These are phyloP conservation scores for Boletellus ananiceps DNA, from an alignment of 768 basidiomycete genomes.

Conservation along the genomic window DNA sequence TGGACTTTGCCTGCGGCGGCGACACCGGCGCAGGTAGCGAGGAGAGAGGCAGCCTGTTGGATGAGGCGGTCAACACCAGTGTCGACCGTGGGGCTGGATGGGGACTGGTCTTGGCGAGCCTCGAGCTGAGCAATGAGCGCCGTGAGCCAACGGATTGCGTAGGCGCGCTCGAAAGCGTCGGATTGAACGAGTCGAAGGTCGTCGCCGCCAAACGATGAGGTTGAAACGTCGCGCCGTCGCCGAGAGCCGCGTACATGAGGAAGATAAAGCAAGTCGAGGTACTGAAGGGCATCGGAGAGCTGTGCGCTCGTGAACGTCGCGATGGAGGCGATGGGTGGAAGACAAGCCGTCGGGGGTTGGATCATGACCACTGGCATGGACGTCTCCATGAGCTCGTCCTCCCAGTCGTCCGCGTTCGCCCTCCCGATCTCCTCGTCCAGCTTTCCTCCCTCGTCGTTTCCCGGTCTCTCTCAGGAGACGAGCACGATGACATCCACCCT, in stretches of 20 bases:
- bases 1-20: conserved; percentile 56
- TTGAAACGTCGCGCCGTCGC: conserved; percentile 11
- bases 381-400: conserved; percentile 9
- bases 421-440: conserved; percentile 10
- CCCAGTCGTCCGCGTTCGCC: conserved; percentile 17
- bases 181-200: conserved; percentile 32
- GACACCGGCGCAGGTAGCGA: conserved; percentile 62
- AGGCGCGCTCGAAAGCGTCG: conserved; percentile 67
- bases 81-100: not conserved
- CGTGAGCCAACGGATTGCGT: conserved; percentile 72
- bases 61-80: conserved; percentile 37
- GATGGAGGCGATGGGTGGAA: conserved; percentile 52
- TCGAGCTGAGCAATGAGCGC: conserved; percentile 47
- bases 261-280: conserved; percentile 52
- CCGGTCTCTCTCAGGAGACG: conserved; percentile 27
- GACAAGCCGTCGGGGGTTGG: conserved; percentile 44
- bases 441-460: conserved; percentile 9
- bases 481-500: conserved; percentile 12
- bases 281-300: conserved; percentile 43
- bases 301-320: conserved; percentile 30
- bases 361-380: conserved; percentile 8
- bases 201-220: not conserved
- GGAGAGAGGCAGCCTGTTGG: conserved; percentile 52
- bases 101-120: not conserved
- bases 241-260: conserved; percentile 61